A percentile compares a stretch with the other conserved stretches of the same genome.
phyloP scores from a whole-genome alignment of 2,329 filamentous ascomycete species.

The Emergomyces africanus region DNA sequence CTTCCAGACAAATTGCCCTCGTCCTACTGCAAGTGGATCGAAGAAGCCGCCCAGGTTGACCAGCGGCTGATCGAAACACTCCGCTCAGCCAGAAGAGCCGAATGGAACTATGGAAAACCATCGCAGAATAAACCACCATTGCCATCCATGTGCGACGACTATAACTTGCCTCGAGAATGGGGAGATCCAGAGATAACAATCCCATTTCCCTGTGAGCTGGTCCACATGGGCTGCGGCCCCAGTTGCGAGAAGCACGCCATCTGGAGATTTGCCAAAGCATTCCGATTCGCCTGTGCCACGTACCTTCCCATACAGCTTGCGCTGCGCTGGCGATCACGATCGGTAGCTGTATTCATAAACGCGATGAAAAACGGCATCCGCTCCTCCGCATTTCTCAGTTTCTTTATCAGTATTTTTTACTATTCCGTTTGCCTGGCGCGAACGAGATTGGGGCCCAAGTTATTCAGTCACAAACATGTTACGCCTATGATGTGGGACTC shows the following conservation, averaged over 20 bases:
- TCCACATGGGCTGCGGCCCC: conserved; percentile 64
- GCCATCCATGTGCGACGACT: conserved; percentile 58
- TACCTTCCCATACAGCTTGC: conserved; percentile 64
- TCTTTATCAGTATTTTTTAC: conserved; percentile 70
- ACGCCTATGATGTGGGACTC: conserved; percentile 45
- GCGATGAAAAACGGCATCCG: conserved; percentile 50
- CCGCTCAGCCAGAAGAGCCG: conserved; percentile 49
- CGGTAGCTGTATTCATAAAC: conserved; percentile 31
- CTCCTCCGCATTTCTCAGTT: conserved; percentile 64
- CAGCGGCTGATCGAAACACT: conserved; percentile 60
- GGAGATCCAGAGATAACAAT: conserved; percentile 57
- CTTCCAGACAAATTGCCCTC: conserved; percentile 54
- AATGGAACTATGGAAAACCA: conserved; percentile 59
- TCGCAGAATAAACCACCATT: conserved; percentile 58
- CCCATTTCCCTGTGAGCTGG: conserved; percentile 70
- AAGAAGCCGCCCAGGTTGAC: conserved; percentile 62
- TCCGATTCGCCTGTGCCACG: conserved; percentile 60
- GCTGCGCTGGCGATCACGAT: conserved; percentile 42
- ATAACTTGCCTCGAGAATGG: conserved; percentile 54
- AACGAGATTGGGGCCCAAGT: conserved; percentile 56
- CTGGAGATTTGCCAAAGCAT: conserved; percentile 54
- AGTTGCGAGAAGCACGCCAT: conserved; percentile 57
- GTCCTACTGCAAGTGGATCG: conserved; percentile 73
- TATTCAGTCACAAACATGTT: conserved; percentile 46
- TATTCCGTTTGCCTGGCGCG: conserved; percentile 71